Base-by-base conservation (phyloP, 805 yeast species). In the Hanseniaspora jakobsenii region DNA sequence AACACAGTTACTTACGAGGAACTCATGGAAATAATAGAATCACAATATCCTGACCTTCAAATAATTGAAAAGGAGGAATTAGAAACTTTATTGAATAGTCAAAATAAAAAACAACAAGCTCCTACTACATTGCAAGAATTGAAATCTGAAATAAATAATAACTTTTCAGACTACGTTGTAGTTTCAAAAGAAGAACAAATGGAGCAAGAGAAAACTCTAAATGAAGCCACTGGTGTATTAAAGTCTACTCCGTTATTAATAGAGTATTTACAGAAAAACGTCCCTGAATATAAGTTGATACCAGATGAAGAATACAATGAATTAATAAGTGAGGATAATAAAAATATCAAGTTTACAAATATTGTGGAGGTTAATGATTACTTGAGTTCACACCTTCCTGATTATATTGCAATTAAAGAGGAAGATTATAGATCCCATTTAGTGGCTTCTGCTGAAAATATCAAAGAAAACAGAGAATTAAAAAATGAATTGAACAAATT, bases 1-100 rank as follows among this genome's bases (percentile, higher is more conserved):
- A 43, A 36, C 12, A 36, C 32, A 2, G 32, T 36, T n/a, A 19
- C 47, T 4, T 36, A 30, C 36, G 40, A 29, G 24, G 47, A 43
- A 14, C 14, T 36, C 5, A 14, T 36, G 3, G 24, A 36, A 30
- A 32, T 31, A 5, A 9, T 36, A 10, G 18, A 43, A 13, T 3
- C 16, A 13, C 45, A 41, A 34, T 41, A 41, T 27, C 38, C 45
- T 34, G 39, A 41, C 14, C n/a, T 41, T 3, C 6, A 13, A 12
- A 34, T 41, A 26, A 12, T 27, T 27, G n/a, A 27, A 9, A 23
- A 22, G 13, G 7, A 34, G 8, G 37, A 34, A n/a, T 34, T 9
- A n/a, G 37, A 21, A 22, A 19, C 16, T 12, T 5, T 6, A 5
- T 31, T 16, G 8, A 16, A 31, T 16, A 16, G 19, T 14, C 9